A percentile compares a stretch with the other conserved stretches of the same genome.
phyloP scores from a whole-genome alignment of 768 basidiomycete species.

The Gloeostereum incarnatum region DNA sequence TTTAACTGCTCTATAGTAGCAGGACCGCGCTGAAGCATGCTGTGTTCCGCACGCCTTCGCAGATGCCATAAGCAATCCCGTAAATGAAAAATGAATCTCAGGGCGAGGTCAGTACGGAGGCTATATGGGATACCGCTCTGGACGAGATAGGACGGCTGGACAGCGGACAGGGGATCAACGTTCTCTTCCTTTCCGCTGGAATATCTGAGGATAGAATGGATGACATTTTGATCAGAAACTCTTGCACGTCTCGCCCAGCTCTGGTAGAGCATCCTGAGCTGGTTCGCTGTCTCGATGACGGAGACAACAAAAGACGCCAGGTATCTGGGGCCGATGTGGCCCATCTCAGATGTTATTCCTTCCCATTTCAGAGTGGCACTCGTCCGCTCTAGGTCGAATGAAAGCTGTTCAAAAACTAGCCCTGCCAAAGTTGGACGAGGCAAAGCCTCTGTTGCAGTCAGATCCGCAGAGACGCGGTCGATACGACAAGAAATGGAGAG shows the following conservation, averaged over 20 bases:
- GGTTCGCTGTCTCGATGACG: slow-evolving; percentile 5
- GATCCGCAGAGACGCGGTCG: neutral
- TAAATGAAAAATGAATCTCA: slow-evolving; percentile 74
- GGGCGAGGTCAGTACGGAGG: slow-evolving; percentile 59
- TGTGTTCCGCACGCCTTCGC: slow-evolving; percentile 16
- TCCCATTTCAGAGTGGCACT: too few relatives aligned
- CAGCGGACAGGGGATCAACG: slow-evolving; percentile 73
- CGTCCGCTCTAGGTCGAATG: too few relatives aligned
- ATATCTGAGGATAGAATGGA: slow-evolving; percentile 37
- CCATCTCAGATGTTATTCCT: neutral
- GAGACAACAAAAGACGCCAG: neutral
- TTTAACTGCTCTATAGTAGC: slow-evolving; percentile 21
- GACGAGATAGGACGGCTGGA: slow-evolving; percentile 77
- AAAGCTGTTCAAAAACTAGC: too few relatives aligned
- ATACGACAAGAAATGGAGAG: neutral
- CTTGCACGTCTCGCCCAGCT: too few relatives aligned
- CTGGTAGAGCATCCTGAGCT: slow-evolving; percentile 15
- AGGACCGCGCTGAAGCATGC: slow-evolving; percentile 1
- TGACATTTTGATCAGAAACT: too few relatives aligned
- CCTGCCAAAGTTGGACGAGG: neutral
- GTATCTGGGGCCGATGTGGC: neutral
- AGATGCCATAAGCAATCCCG: slow-evolving; percentile 52
- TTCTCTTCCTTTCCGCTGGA: slow-evolving; percentile 41
- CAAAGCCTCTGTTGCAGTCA: neutral
- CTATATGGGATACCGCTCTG: slow-evolving; percentile 62